Evolutionary conservation across 2,329 filamentous ascomycete species (phyloP), one percentile per base, ranked within the genome.

Genomic region (Fusarium nanum): DNA sequence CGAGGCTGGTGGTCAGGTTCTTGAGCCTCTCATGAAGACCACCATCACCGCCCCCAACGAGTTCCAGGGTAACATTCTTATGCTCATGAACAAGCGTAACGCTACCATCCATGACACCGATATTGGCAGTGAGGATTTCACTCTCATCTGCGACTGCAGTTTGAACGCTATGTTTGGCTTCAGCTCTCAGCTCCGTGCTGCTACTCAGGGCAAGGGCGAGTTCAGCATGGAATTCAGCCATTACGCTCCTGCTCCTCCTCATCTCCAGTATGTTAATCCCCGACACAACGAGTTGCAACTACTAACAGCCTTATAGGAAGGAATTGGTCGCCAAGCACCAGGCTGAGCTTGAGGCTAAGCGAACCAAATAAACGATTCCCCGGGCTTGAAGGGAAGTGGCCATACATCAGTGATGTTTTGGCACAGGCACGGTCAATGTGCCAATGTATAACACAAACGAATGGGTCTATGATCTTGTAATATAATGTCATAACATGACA

Each of bases 151-250:
- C 27, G 96, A 98, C 83, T 97, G 94, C 84, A 94, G 91, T 79
- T 82, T 99, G 79, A 97, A 98, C 80, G 89, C 91, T 79, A 99
- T 99, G 96, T 99, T 99, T 80, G 96, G 96, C 69, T 98, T 99
- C 84, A 94, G 91, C 76, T 93, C 91, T 44, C 93, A 97, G 82
- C 83, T 99, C 73, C 89, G 96, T 75, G 96, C 96, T 16, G 93
- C 94, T 23, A 98, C 94, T 4, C 96, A 99, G 84, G 96, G 96
- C 68, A 99, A 99, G 87, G 96, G 96, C 76, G 96, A 99, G 84
- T 99, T 98, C 79, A 92, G 88, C 76, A 98, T 99, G 96, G 96
- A 99, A 83, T 99, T 99, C 78, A 96, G 92, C 81, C 96, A 98
- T 83, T 99, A 99, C 77, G 90, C 92, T 55, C 86, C 93, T 54